These are phyloP conservation scores for Blastobotrys apis DNA, from an alignment of 1,139 yeast genomes.

Conservation along the genomic window DNA sequence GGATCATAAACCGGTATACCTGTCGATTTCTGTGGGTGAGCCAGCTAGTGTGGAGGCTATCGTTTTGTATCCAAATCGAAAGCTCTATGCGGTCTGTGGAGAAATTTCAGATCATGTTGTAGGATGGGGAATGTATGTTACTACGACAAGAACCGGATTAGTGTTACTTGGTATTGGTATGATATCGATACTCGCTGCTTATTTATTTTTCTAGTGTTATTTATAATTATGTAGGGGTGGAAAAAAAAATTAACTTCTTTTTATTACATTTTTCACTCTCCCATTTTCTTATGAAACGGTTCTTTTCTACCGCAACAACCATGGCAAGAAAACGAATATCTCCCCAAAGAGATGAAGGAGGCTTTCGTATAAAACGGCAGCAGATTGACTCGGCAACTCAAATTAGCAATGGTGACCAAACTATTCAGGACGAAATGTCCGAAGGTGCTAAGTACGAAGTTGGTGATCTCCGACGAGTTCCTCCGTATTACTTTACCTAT, in stretches of 20 bases:
- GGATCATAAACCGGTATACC: conserved; percentile 47
- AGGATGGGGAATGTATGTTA: conserved; percentile 25
- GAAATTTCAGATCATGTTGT: conserved; percentile 22
- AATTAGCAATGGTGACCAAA: conserved; percentile 17
- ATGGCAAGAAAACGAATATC: conserved; percentile 3
- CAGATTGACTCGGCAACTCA: conserved; percentile 22
- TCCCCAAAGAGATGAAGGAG: conserved; percentile 24
- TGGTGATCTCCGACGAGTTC: conserved; percentile 56
- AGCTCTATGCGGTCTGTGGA: conserved; percentile 15
- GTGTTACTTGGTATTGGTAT: conserved; percentile 4
- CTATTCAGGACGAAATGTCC: conserved; percentile 34
- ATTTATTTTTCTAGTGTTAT: background rate
- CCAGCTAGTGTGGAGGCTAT: conserved; percentile 17
- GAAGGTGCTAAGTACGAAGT: conserved; percentile 38
- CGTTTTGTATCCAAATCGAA: conserved; percentile 15
- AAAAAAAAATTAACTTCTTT: background rate
- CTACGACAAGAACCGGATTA: conserved; percentile 21
- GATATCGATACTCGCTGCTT: background rate
- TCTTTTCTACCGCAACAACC: background rate
- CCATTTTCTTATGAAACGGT: background rate
- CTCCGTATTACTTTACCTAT: conserved; percentile 85
- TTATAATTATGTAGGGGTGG: background rate
- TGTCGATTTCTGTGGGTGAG: conserved; percentile 29
- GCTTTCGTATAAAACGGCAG: conserved; percentile 29
- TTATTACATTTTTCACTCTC: background rate